These are phyloP conservation scores for Reutealis trisperma DNA, from an alignment of 345 rosid species.

Conservation along the genomic window DNA sequence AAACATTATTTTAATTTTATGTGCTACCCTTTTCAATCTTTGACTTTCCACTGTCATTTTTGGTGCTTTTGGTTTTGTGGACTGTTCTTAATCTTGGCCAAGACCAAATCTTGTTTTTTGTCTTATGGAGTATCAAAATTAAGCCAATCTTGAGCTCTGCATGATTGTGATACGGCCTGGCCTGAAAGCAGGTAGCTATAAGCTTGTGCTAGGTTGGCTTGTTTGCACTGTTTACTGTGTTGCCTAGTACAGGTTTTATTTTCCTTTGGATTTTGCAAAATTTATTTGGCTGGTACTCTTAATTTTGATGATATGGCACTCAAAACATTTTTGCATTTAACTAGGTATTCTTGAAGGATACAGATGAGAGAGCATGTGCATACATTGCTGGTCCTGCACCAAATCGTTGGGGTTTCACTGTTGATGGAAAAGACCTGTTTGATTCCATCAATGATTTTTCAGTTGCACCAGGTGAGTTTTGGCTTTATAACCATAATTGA, in stretches of 20 bases:
- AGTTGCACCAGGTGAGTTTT: slow-evolving; percentile 54
- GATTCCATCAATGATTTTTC: slow-evolving; percentile 54
- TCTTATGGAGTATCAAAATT: not conserved
- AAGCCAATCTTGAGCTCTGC: not conserved
- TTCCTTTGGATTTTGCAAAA: not conserved
- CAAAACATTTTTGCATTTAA: slow-evolving; percentile 22
- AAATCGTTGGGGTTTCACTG: slow-evolving; percentile 95
- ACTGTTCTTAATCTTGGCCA: not conserved
- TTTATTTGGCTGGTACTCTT: not conserved
- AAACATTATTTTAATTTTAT: not conserved
- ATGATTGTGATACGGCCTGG: not conserved
- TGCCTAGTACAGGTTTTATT: not conserved
- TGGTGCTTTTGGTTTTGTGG: not conserved
- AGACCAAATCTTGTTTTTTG: not conserved
- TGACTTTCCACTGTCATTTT: not conserved
- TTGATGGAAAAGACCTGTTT: slow-evolving; percentile 79
- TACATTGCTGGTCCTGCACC: slow-evolving; percentile 99
- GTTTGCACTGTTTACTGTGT: not conserved
- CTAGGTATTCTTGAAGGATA: slow-evolving; percentile 95
- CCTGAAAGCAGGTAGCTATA: slow-evolving; percentile 7
- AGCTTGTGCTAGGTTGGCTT: slow-evolving; percentile 6
- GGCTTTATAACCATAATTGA: not conserved
- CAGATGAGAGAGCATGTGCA: slow-evolving; percentile 99
- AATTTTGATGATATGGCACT: slow-evolving; percentile 11
- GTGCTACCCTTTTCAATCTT: not conserved